phyloP scores from a whole-genome alignment of 805 yeast species.

The Metschnikowia baotianmanensis region DNA sequence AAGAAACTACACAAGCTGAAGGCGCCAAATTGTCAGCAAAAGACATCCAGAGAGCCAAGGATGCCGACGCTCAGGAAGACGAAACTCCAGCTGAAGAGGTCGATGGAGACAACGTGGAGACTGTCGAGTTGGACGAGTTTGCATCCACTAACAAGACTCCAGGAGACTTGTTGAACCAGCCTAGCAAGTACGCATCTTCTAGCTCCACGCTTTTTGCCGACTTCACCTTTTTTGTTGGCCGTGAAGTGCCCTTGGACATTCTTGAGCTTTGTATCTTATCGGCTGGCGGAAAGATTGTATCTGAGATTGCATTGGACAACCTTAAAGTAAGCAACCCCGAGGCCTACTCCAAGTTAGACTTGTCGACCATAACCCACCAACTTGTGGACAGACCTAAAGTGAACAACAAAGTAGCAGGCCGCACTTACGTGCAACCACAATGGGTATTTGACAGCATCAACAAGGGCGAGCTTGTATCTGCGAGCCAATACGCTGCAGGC shows the following conservation, averaged over 20 bases:
- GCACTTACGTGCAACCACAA: slow-evolving; percentile 96
- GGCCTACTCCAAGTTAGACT: slow-evolving; percentile 50
- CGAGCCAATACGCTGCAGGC: slow-evolving; percentile 86
- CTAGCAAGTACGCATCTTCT: slow-evolving; percentile 48
- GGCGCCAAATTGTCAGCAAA: slow-evolving; percentile 39
- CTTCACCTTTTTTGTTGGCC: slow-evolving; percentile 82
- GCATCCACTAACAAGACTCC: slow-evolving; percentile 56
- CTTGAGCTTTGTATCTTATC: slow-evolving; percentile 84
- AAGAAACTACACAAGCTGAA: slow-evolving; percentile 20
- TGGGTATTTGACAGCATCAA: slow-evolving; percentile 95
- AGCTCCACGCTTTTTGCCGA: slow-evolving; percentile 66
- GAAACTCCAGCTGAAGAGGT: slow-evolving; percentile 41
- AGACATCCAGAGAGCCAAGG: slow-evolving; percentile 51
- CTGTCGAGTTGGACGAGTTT: slow-evolving; percentile 63
- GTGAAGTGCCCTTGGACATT: slow-evolving; percentile 93
- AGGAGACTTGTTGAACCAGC: slow-evolving; percentile 76
- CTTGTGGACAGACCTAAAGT: slow-evolving; percentile 90
- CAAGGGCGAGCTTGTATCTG: slow-evolving; percentile 70
- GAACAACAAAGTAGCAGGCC: slow-evolving; percentile 73
- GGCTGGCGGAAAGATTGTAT: slow-evolving; percentile 79
- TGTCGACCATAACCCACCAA: slow-evolving; percentile 82
- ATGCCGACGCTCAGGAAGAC: slow-evolving; percentile 38
- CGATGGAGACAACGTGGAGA: slow-evolving; percentile 15
- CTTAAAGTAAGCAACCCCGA: slow-evolving; percentile 48
- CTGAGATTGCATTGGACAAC: slow-evolving; percentile 87